Percentiles rank a stretch among this genome's conserved stretches.
These are phyloP conservation scores for Boechera stricta DNA, from an alignment of 345 rosid species.

Conservation along the genomic window DNA sequence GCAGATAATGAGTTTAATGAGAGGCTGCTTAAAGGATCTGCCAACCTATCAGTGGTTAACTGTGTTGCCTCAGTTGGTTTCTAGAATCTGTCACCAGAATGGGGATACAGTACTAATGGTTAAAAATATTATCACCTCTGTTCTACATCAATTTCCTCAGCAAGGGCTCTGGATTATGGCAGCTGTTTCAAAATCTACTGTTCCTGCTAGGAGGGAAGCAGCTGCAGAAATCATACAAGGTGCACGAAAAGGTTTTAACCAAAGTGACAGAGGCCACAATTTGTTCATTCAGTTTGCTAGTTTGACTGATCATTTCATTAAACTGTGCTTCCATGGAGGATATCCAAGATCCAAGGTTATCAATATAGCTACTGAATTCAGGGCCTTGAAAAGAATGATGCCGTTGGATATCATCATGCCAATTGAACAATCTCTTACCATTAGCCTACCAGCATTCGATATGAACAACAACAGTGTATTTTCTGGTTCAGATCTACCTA, in stretches of 20 bases:
- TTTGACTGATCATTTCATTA: conserved; percentile 88
- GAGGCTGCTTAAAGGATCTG: too few species aligned
- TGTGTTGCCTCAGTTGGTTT: conserved; percentile 92
- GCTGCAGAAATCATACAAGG: conserved; percentile 93
- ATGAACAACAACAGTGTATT: too few species aligned
- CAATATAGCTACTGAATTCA: conserved; percentile 91
- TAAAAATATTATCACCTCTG: conserved; percentile 79
- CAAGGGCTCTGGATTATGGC: conserved; percentile 97
- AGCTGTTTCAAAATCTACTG: conserved; percentile 93
- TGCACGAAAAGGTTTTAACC: conserved; percentile 78
- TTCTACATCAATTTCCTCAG: conserved; percentile 89
- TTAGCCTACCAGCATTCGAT: too few species aligned
- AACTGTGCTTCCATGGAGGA: conserved; percentile 88
- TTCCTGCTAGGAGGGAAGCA: conserved; percentile 92
- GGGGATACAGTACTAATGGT: conserved; percentile 80
- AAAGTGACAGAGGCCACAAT: conserved; percentile 71
- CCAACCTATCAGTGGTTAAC: conserved; percentile 56
- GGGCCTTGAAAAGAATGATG: conserved; percentile 22
- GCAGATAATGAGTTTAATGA: too few species aligned
- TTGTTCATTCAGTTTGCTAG: conserved; percentile 88
- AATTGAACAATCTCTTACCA: too few species aligned
- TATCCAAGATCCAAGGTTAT: conserved; percentile 77
- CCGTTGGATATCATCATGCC: too few species aligned
- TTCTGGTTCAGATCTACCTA: too few species aligned
- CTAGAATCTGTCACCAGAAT: conserved; percentile 98